Evolutionary conservation across 352 stramenopile species (phyloP).

Genomic region (Phytophthora fragariae): DNA sequence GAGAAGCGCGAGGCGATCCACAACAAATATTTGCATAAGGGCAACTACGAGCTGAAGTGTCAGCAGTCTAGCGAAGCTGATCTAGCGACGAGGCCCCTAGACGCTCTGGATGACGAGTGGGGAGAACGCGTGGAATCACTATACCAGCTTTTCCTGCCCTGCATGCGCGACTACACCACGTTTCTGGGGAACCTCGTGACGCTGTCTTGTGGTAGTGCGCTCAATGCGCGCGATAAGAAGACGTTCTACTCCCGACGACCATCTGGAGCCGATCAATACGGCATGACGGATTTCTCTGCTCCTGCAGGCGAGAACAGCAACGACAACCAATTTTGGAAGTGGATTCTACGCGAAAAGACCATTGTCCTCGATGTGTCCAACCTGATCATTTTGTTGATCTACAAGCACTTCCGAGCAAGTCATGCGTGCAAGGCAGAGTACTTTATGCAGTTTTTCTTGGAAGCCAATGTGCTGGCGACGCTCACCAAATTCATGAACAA

Average conservation of each 20-base stretch:
- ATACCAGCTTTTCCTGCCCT: slow-evolving; percentile 77
- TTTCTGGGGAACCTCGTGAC: slow-evolving; percentile 76
- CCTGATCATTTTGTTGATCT: slow-evolving; percentile 69
- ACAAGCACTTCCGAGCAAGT: slow-evolving; percentile 81
- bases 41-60: slow-evolving; percentile 67
- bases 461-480: slow-evolving; percentile 74
- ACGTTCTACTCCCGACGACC: slow-evolving; percentile 76
- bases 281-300: slow-evolving; percentile 56
- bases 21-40: slow-evolving; percentile 74
- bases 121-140: slow-evolving; percentile 68
- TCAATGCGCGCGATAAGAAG: slow-evolving; percentile 84
- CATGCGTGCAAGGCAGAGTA: slow-evolving; percentile 84
- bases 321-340: slow-evolving; percentile 83
- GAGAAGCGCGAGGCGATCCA: slow-evolving; percentile 73
- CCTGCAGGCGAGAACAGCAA: slow-evolving; percentile 49
- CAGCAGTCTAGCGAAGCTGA: slow-evolving; percentile 53
- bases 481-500: slow-evolving; percentile 91
- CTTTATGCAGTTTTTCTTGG: slow-evolving; percentile 83
- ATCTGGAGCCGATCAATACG: slow-evolving; percentile 61
- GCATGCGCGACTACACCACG: slow-evolving; percentile 74
- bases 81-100: slow-evolving; percentile 50
- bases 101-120: slow-evolving; percentile 78
- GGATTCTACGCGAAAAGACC: slow-evolving; percentile 83
- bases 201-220: slow-evolving; percentile 66
- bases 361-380: slow-evolving; percentile 81